Conservation (phyloP, 768 basidiomycete species). For the Gloeostereum incarnatum region DNA sequence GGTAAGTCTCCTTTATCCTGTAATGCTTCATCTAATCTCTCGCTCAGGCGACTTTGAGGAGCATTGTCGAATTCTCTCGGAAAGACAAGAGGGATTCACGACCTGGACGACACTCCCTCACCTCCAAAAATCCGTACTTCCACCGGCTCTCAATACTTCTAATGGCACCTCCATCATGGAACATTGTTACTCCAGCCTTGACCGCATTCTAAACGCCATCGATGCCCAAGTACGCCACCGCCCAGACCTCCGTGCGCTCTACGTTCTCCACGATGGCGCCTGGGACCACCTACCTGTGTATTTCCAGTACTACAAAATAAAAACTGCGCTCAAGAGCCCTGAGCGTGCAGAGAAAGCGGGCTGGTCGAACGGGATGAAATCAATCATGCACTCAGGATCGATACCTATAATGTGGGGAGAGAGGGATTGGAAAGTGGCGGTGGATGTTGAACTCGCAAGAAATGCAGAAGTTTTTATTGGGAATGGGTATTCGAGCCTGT, state of each 20-base stretch:
- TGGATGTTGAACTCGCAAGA: constrained; percentile 36
- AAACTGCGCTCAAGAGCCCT: constrained; percentile 23
- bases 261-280: constrained; percentile 37
- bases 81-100: constrained; percentile 27
- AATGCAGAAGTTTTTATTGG: constrained; percentile 34
- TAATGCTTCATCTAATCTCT: not conserved
- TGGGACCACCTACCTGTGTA: constrained; percentile 37
- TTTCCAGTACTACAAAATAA: constrained; percentile 29
- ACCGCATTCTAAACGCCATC: constrained; percentile 30
- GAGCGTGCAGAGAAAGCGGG: constrained; percentile 22
- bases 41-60: constrained; percentile 30
- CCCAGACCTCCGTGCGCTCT: constrained; percentile 27
- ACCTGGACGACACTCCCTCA: constrained; percentile 39
- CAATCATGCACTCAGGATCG: constrained; percentile 30
- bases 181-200: constrained; percentile 35
- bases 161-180: constrained; percentile 27
- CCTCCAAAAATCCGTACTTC: constrained; percentile 18
- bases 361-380: constrained; percentile 30
- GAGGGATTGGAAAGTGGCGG: constrained; percentile 31
- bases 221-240: constrained; percentile 21
- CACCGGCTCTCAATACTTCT: constrained; percentile 24
- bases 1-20: constrained; percentile 14
- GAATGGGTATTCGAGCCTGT: constrained; percentile 39
- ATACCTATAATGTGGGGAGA: constrained; percentile 27
- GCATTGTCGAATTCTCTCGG: constrained; percentile 28